A percentile compares a stretch with the other conserved stretches of the same genome.
These are phyloP conservation scores for Polyporus arcularius DNA, from an alignment of 768 basidiomycete genomes.

Conservation along the genomic window DNA sequence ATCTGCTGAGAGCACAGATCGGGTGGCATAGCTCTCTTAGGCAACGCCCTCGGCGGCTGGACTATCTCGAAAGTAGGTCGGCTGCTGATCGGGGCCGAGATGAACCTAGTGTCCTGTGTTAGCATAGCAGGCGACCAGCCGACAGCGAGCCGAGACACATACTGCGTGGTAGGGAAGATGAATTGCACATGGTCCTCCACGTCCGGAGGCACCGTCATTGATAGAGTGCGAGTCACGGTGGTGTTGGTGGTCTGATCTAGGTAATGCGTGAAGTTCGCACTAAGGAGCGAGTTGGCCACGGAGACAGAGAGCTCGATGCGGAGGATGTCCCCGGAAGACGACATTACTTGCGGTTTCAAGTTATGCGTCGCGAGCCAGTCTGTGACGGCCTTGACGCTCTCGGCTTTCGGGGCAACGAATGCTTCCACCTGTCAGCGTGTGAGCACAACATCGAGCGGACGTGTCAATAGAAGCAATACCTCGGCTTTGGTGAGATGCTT, in stretches of 20 bases:
- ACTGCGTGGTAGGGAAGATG: constrained; percentile 35
- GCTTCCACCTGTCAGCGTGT: constrained; percentile 23
- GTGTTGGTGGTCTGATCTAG: constrained; percentile 30
- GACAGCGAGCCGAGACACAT: constrained; percentile 1
- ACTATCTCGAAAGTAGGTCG: not conserved
- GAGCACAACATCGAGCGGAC: not conserved
- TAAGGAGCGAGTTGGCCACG: constrained; percentile 36
- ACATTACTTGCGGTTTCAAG: constrained; percentile 23
- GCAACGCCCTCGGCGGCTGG: constrained; percentile 1
- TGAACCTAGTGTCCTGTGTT: not conserved
- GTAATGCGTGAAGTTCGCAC: constrained; percentile 36
- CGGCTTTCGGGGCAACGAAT: constrained; percentile 29
- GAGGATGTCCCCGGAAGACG: constrained; percentile 39
- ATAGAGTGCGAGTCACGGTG: constrained; percentile 35
- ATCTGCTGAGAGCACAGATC: constrained; percentile 20
- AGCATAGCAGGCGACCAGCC: not conserved
- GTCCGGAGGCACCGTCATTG: constrained; percentile 36
- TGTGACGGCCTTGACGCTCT: constrained; percentile 27
- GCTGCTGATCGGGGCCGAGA: not conserved
- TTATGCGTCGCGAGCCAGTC: constrained; percentile 31
- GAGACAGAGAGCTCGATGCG: constrained; percentile 30
- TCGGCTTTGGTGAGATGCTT: constrained; percentile 40
- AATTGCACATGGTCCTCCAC: constrained; percentile 33
- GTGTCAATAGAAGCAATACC: constrained; percentile 24
- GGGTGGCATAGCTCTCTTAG: not conserved